phyloP scores from a whole-genome alignment of 306 rosid genomes.

The Quercus bicolor region DNA sequence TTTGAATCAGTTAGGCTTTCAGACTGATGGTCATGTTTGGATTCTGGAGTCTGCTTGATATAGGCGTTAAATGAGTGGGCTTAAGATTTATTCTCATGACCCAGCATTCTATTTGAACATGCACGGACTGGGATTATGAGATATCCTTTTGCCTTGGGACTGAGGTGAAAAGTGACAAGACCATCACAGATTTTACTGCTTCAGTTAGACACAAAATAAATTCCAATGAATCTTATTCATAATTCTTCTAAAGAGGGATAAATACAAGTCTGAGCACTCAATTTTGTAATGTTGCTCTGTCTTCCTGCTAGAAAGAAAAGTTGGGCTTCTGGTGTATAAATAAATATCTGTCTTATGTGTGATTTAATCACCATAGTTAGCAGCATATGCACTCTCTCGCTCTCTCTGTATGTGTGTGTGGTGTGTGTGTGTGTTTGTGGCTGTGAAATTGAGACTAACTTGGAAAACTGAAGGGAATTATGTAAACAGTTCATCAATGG shows the following conservation, averaged over 20 bases:
- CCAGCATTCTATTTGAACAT: background rate
- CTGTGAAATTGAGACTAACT: too few relatives aligned
- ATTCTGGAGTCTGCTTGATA: background rate
- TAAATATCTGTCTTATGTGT: background rate
- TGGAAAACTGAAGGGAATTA: too few relatives aligned
- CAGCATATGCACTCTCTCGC: background rate
- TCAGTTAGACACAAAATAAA: background rate
- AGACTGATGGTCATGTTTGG: slow-evolving; percentile 4
- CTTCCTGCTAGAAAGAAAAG: background rate
- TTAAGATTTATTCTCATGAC: background rate
- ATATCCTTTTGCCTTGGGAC: background rate
- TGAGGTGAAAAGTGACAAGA: background rate
- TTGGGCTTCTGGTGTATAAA: background rate
- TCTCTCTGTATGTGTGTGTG: too few relatives aligned
- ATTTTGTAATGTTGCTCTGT: background rate
- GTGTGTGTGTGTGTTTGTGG: too few relatives aligned
- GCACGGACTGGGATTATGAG: background rate
- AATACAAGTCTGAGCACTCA: background rate
- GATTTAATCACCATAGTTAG: background rate
- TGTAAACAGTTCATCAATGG: too few relatives aligned
- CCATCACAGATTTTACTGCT: background rate
- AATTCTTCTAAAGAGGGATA: background rate
- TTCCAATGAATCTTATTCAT: background rate
- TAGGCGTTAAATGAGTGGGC: background rate
- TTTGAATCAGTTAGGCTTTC: background rate